These are phyloP conservation scores for Trichoderma polysporum DNA, from an alignment of 2,329 filamentous ascomycete genomes.

Conservation along the genomic window DNA sequence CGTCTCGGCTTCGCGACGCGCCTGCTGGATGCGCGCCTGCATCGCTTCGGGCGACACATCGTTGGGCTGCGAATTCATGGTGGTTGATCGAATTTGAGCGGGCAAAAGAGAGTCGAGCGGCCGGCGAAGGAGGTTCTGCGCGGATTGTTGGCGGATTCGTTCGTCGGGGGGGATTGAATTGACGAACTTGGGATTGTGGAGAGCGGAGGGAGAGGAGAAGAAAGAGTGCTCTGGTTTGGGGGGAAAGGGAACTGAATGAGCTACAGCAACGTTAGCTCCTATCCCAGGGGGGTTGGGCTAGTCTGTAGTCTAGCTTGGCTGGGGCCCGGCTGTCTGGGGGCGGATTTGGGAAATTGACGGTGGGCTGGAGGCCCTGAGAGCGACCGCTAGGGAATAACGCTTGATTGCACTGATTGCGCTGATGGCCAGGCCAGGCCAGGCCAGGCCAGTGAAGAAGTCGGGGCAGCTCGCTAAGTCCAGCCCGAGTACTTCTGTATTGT, in stretches of 20 bases:
- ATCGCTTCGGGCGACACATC: conserved; percentile 74
- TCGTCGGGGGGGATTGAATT: conserved; percentile 31
- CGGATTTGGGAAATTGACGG: conserved; percentile 16
- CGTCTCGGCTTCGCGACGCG: conserved; percentile 94
- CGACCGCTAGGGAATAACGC: background rate
- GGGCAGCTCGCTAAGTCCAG: too few relatives aligned
- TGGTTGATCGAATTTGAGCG: conserved; percentile 28
- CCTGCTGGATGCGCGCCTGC: conserved; percentile 89
- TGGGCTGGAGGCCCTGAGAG: conserved; percentile 7
- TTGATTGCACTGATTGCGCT: too few relatives aligned
- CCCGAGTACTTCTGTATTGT: too few relatives aligned
- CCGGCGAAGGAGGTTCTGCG: conserved; percentile 20
- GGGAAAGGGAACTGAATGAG: conserved; percentile 28
- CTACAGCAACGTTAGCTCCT: conserved; percentile 26
- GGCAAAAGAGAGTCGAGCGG: conserved; percentile 19
- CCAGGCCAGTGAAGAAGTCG: too few relatives aligned
- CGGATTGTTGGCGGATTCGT: conserved; percentile 19
- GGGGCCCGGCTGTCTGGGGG: conserved; percentile 18
- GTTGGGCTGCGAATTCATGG: conserved; percentile 58
- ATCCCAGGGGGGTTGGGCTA: conserved; percentile 26
- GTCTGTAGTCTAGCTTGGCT: conserved; percentile 19
- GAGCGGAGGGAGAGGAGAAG: conserved; percentile 34
- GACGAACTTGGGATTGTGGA: conserved; percentile 33
- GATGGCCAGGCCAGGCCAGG: too few relatives aligned
- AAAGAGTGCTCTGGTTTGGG: conserved; percentile 25